Evolutionary conservation across 1,139 yeast genomes (phyloP), one percentile per base, ranked within the genome.

Genomic region (Yamadazyma songkhlaensis): DNA sequence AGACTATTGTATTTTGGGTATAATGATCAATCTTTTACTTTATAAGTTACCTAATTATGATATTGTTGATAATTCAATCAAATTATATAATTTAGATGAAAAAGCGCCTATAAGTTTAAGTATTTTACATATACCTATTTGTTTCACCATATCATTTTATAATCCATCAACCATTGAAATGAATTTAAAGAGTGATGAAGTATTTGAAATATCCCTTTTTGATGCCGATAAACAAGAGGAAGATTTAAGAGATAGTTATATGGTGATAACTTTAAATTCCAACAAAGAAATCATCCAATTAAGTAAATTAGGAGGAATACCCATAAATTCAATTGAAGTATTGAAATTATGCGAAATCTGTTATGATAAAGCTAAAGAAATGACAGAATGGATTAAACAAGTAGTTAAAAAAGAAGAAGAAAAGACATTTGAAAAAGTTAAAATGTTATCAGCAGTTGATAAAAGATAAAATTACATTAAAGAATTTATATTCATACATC

Each of bases 251-350:
- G 85, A 83, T 40, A 96, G 97, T 23, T 77, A 77, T 10, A 69
- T 92, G 60, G 86, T 95, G 2, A 79, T 92, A 21, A 89, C 98
- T 0, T 63, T 90, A 42, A 92, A 92, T 59, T 87, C 86, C 51
- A 92, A 90, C 58, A 74, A 94, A 49, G 98, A 92, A 53, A 67
- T 92, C 13, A 88, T 96, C 37, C 98, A 92, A 58, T 71, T 94
- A 29, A 76, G 86, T 34, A 92, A 92, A 54, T 85, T 89, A 31
- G 98, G 98, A 34, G 97, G 97, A 0, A 67, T 87, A 34, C 85
- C 95, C 2, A 79, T 92, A 47, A 92, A 88, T 50, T 89, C 95
- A 0, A 57, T 74, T 33, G 67, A 77, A 25, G 64, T 92, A 39
- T 67, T 89, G 65, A 79, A 81, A 30, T 81, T 95, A 55, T 76